Evolutionary conservation across 2,329 filamentous ascomycete genomes (phyloP), one percentile per base, ranked within the genome.

Genomic region (Colletotrichum trifolii): DNA sequence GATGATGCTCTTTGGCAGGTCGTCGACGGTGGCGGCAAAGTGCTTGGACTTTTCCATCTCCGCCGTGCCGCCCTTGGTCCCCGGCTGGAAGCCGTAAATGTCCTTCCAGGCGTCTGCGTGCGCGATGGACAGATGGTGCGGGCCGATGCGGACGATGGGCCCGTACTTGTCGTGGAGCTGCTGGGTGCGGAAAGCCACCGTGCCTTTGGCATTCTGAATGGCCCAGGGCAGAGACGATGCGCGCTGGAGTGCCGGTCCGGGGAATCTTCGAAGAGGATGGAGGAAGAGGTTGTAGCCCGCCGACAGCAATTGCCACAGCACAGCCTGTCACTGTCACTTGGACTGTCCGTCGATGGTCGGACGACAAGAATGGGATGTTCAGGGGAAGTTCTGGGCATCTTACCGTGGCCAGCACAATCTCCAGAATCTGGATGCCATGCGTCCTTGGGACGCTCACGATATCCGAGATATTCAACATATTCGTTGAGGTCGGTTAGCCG

Each of bases 71-170:
- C 60, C 54, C 6, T 45, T 60, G 4, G 38, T 33, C 9, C 49
- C 39, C 5, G 45, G 49, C 3, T 50, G 64, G 9, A 58, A 54
- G 36, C 75, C 76, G 56, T 81, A 80, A 13, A 82, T 82, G 8
- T 80, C 77, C 55, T 76, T 77, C 76, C 76, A 81, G 1, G 75
- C 76, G 6, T 71, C 52, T 4, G 71, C 46, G 2, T 73, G 71
- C 11, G 73, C 76, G 62, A 80, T 81, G 1, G 77, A 75, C 4
- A 84, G 71, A 36, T 76, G 71, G 17, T 76, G 74, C 0, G 81
- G 81, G 0, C 71, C 73, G 6, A 79, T 71, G 2, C 82, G 77
- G 8, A 84, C 74, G 0, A 82, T 73, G 10, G 70, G 67, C 8
- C 73, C 73, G 47, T 76, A 75, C 2, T 52, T 12, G 8, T 70